These are phyloP conservation scores for Naumovozyma dairenensis DNA, from an alignment of 805 yeast species.

Conservation along the genomic window DNA sequence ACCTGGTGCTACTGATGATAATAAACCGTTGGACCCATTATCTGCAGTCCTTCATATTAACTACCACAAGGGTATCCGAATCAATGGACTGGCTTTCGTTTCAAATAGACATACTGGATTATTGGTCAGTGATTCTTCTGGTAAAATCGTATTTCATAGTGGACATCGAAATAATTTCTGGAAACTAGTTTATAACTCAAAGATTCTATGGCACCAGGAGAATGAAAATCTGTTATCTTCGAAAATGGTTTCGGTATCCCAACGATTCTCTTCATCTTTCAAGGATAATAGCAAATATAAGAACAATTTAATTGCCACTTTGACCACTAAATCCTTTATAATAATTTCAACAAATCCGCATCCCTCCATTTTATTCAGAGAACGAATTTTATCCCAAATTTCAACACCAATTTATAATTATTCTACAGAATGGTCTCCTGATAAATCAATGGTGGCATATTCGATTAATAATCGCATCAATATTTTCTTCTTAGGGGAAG, in stretches of 20 bases:
- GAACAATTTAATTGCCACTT: slow-evolving; percentile 16
- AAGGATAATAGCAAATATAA: not conserved
- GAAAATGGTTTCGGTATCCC: no score
- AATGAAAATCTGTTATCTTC: slow-evolving; percentile 9
- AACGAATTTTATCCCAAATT: slow-evolving; percentile 1
- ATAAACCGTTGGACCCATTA: slow-evolving; percentile 6
- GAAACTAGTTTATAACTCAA: slow-evolving; percentile 20
- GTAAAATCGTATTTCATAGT: slow-evolving; percentile 54
- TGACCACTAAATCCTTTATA: slow-evolving; percentile 16
- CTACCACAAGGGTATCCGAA: slow-evolving; percentile 26
- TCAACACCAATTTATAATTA: slow-evolving; percentile 1
- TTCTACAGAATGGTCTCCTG: slow-evolving; percentile 3
- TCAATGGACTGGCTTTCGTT: slow-evolving; percentile 39
- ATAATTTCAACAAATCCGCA: slow-evolving; percentile 11
- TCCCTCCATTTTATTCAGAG: slow-evolving; percentile 6
- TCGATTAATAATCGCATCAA: slow-evolving; percentile 9
- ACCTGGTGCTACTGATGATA: not conserved
- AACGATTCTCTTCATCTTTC: slow-evolving; percentile 9
- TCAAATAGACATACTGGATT: slow-evolving; percentile 47
- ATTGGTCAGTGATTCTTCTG: slow-evolving; percentile 45
- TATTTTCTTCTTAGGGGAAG: slow-evolving; percentile 3
- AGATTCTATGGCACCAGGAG: slow-evolving; percentile 10
- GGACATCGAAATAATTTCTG: slow-evolving; percentile 39
- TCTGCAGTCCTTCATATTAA: slow-evolving; percentile 25
- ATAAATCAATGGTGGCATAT: slow-evolving; percentile 11